These are phyloP conservation scores for Candolleomyces aberdarensis DNA, from an alignment of 768 basidiomycete species.

Conservation along the genomic window DNA sequence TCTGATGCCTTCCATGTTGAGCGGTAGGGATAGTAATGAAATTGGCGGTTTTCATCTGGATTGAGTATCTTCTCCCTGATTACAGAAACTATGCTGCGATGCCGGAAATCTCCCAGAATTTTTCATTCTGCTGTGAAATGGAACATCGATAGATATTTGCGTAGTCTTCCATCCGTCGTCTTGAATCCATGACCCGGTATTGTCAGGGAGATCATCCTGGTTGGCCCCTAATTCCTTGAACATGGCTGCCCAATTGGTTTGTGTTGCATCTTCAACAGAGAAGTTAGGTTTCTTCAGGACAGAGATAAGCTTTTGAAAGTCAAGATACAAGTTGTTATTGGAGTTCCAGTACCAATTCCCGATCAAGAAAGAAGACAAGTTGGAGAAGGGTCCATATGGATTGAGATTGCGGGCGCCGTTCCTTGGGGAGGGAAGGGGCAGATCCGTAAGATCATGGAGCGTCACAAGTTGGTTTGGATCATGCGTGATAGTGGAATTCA, in stretches of 20 bases:
- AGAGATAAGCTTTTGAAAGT: background rate
- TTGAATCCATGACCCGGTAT: background rate
- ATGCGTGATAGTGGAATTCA: background rate
- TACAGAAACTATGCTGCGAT: background rate
- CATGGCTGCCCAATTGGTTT: background rate
- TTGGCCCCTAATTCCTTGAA: background rate
- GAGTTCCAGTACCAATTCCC: background rate
- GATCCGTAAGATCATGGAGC: background rate
- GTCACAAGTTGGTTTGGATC: background rate
- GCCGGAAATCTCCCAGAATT: background rate
- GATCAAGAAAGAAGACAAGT: background rate
- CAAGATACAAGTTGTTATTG: background rate
- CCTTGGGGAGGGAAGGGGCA: background rate
- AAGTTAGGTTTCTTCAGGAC: background rate
- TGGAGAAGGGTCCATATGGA: background rate
- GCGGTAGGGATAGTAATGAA: background rate
- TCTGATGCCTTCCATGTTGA: background rate
- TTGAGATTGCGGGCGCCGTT: background rate
- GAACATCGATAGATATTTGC: background rate
- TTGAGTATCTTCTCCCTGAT: background rate
- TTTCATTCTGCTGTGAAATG: background rate
- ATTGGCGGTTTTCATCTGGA: background rate
- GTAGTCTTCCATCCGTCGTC: slow-evolving; percentile 1
- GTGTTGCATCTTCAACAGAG: background rate
- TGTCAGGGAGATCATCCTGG: background rate